Conservation (phyloP, 768 basidiomycete genomes). For the Boletellus sp. region DNA sequence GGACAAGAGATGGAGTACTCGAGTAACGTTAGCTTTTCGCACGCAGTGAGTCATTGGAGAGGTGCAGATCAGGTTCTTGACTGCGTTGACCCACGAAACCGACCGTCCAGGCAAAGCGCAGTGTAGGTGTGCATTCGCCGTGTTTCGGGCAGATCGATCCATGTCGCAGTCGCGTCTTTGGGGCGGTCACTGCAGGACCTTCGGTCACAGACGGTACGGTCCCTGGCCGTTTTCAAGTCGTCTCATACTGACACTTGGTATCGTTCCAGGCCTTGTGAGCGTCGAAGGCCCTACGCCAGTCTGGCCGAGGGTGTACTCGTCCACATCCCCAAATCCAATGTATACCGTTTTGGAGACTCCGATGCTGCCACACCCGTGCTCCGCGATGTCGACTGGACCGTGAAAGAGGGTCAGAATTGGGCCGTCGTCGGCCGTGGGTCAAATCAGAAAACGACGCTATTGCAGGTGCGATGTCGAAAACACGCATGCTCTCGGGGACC, state of each 20-base stretch:
- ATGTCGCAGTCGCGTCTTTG: too few relatives aligned
- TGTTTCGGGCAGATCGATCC: too few relatives aligned
- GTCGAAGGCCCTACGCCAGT: conserved; percentile 5
- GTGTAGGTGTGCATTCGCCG: too few relatives aligned
- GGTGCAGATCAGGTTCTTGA: too few relatives aligned
- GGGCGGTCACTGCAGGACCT: too few relatives aligned
- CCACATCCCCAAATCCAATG: conserved; percentile 45
- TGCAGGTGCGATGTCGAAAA: conserved; percentile 48
- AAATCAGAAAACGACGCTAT: conserved; percentile 56
- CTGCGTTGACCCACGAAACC: too few relatives aligned
- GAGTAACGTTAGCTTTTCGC: too few relatives aligned
- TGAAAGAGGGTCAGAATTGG: conserved; percentile 66
- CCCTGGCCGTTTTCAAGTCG: too few relatives aligned
- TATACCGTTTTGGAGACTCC: conserved; percentile 59
- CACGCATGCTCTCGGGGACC: not conserved
- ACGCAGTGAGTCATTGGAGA: too few relatives aligned
- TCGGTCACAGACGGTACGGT: too few relatives aligned
- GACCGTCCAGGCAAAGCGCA: too few relatives aligned
- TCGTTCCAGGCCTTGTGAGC: not conserved
- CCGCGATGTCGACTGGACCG: conserved; percentile 53
- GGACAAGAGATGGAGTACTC: too few relatives aligned
- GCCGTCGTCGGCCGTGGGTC: conserved; percentile 66
- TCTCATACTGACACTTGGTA: not conserved
- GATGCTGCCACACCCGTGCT: conserved; percentile 47
- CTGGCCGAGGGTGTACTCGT: conserved; percentile 21